A percentile compares a stretch with the other conserved stretches of the same genome.
Evolutionary conservation across 1,284 basidiomycete species (phyloP).

Genomic region (Wallemia ichthyophaga): DNA sequence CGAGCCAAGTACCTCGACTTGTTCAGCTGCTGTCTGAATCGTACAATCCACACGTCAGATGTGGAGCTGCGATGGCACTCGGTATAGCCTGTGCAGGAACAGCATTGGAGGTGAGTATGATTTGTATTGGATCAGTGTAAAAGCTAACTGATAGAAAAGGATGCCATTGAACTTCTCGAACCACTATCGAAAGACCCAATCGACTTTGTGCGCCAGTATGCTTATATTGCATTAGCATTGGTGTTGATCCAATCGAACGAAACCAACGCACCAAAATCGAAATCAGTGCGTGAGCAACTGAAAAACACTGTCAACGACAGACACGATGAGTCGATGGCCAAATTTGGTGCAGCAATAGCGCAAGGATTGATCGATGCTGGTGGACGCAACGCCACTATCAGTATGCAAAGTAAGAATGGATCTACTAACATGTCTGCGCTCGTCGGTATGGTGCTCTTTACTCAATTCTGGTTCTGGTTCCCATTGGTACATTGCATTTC

Average conservation of each 20-base stretch:
- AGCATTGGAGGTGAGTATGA: conserved; percentile 35
- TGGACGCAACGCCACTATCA: conserved; percentile 77
- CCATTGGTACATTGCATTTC: conserved; percentile 78
- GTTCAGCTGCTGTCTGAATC: conserved; percentile 85
- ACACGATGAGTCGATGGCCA: conserved; percentile 88
- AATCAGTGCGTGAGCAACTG: conserved; percentile 48
- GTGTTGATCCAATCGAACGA: conserved; percentile 84
- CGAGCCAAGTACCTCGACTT: conserved; percentile 68
- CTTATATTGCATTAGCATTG: conserved; percentile 78
- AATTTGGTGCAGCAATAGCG: conserved; percentile 74
- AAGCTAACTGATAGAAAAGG: no score
- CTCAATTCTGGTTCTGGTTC: conserved; percentile 99
- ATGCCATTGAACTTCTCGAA: conserved; percentile 76
- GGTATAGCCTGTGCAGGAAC: conserved; percentile 94
- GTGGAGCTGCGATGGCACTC: conserved; percentile 72
- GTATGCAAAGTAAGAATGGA: conserved; percentile 62
- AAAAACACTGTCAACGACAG: conserved; percentile 70
- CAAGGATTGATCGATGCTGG: conserved; percentile 91
- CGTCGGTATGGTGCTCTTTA: conserved; percentile 82
- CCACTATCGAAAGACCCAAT: conserved; percentile 90
- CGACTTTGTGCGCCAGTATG: conserved; percentile 92
- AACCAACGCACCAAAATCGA: conserved; percentile 47
- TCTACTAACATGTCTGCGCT: conserved; percentile 70
- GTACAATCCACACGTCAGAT: conserved; percentile 92
- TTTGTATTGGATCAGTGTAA: no score